Evolutionary conservation across 805 yeast species (phyloP), one percentile per base, ranked within the genome.

Genomic region (Yamadazyma philogaea): DNA sequence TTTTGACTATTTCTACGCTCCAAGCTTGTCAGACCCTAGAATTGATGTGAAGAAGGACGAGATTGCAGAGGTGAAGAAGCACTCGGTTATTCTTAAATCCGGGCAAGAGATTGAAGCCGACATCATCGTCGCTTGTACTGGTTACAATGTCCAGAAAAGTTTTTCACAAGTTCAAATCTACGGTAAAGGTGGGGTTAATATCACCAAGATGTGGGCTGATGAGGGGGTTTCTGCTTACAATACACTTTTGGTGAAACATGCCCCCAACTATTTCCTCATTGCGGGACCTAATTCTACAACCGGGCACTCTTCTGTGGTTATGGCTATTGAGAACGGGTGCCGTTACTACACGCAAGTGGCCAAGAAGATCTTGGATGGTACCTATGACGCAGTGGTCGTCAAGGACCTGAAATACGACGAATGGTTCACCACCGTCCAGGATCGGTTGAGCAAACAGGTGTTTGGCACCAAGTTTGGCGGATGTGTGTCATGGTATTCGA

Each of bases 251-350:
- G 54, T 58, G 10, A 60, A 59, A 39, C 56, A 65, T 22, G 52
- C 56, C 32, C 74, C 74, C 15, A 68, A 68, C 39, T 41, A 60
- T 10, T 63, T 67, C 42, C 16, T 60, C 14, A 52, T 68, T 43
- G 69, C 57, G 1, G 74, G 74, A 6, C 73, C 74, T 21, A 68
- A 68, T 44, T 56, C 70, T 2, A 68, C 70, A 30, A 64, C 73
- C n/a, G 74, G 74, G 8, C 73, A 68, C 45, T 59, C 69, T 0
- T 67, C 72, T 4, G 72, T 66, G 39, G 66, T 68, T 5, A 48
- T 61, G 43, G 68, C 70, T 12, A 57, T 63, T 45, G 72, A 68
- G 48, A 66, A 64, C 47, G 60, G 57, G 3, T 52, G 61, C 37
- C 45, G 47, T 3, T 63, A 53, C 37, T 52, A 58, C 31, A 38